These are phyloP conservation scores for Tuber calosporum DNA, from an alignment of 495 filamentous ascomycete species.

Conservation along the genomic window DNA sequence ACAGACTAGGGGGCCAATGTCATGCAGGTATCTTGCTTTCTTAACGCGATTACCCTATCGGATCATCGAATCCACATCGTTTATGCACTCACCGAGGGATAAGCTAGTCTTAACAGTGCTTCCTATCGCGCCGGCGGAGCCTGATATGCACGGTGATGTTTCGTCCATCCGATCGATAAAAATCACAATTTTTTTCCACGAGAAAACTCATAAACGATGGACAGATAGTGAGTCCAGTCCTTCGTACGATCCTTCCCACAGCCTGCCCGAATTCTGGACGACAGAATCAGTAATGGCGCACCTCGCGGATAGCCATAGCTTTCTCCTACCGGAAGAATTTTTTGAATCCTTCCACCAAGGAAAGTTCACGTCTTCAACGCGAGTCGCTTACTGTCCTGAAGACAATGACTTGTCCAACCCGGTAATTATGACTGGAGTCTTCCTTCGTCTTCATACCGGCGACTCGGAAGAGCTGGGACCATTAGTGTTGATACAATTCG, in stretches of 20 bases:
- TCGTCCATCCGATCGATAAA: background rate
- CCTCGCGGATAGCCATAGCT: conserved; percentile 8
- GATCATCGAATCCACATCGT: background rate
- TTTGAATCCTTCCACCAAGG: conserved; percentile 5
- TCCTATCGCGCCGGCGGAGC: background rate
- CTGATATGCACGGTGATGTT: background rate
- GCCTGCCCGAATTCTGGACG: background rate
- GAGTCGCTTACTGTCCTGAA: background rate
- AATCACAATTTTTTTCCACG: background rate
- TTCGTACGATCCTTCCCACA: background rate
- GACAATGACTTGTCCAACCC: conserved; percentile 12
- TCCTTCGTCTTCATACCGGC: conserved; percentile 1
- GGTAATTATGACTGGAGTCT: conserved; percentile 10
- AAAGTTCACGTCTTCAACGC: background rate
- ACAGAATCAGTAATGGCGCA: background rate
- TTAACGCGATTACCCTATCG: background rate
- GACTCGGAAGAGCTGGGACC: background rate
- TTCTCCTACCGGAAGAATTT: conserved; percentile 9
- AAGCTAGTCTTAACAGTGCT: background rate
- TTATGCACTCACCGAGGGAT: background rate
- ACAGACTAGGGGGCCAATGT: background rate
- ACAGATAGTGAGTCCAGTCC: background rate
- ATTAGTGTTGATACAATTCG: conserved; percentile 17
- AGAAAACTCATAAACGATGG: background rate
- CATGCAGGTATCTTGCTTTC: background rate